phyloP scores from a whole-genome alignment of 2,329 filamentous ascomycete genomes.

The Chaetomium sp. region DNA sequence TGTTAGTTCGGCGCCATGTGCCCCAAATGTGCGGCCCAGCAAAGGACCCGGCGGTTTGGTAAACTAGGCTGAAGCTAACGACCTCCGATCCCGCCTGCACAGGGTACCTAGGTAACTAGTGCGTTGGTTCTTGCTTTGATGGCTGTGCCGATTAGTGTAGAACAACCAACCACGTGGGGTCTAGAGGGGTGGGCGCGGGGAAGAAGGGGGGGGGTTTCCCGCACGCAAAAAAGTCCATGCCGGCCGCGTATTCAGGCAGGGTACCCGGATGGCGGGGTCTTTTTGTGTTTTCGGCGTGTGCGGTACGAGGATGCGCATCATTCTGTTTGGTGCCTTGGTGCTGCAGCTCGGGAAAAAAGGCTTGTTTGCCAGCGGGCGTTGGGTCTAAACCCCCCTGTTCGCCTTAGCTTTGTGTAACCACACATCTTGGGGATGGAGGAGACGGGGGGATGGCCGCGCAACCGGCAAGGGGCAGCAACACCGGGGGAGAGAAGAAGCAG shows the following conservation, averaged over 20 bases:
- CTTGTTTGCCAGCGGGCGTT: conserved; percentile 3
- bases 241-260: neutral
- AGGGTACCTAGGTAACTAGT: too few species aligned
- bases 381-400: conserved; percentile 7
- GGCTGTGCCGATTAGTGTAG: neutral
- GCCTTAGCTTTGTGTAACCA: conserved; percentile 29
- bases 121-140: neutral
- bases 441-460: neutral
- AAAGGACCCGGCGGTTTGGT: conserved; percentile 16
- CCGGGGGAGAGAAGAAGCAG: neutral
- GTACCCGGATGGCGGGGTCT: neutral
- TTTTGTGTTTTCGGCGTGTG: neutral
- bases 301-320: conserved; percentile 1
- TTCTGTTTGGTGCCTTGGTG: conserved; percentile 1
- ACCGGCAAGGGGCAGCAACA: neutral
- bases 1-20: neutral
- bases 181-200: neutral
- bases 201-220: neutral
- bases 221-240: neutral
- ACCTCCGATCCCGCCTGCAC: conserved; percentile 9
- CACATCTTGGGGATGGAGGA: conserved; percentile 16
- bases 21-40: conserved; percentile 10
- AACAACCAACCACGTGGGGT: conserved; percentile 10
- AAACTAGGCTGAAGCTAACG: conserved; percentile 11
- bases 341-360: conserved; percentile 7